These are phyloP conservation scores for Pyricularia grisea DNA, from an alignment of 2,329 filamentous ascomycete genomes.

Conservation along the genomic window DNA sequence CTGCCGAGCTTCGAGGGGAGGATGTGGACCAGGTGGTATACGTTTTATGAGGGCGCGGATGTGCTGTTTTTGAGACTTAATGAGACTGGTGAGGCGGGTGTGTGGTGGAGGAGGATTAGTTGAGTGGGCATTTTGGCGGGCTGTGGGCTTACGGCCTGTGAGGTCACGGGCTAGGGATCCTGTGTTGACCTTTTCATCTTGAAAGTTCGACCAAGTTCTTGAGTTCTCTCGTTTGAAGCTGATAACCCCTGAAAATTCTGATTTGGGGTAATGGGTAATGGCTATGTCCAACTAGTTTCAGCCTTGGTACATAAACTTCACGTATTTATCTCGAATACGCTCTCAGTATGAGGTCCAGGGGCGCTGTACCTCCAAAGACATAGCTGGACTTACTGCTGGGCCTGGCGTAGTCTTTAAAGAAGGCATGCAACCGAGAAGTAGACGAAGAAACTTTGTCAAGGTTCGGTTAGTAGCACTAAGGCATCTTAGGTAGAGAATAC, in stretches of 20 bases:
- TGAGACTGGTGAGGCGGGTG: not conserved
- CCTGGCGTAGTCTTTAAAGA: constrained; percentile 6
- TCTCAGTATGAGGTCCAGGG: not conserved
- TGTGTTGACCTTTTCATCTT: not conserved
- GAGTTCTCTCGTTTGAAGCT: too few relatives aligned
- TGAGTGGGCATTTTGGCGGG: not conserved
- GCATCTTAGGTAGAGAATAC: too few relatives aligned
- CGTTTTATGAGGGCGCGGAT: not conserved
- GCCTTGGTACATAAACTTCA: not conserved
- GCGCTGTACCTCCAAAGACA: not conserved
- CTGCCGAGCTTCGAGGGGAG: not conserved
- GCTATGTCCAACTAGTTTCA: not conserved
- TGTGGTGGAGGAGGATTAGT: not conserved
- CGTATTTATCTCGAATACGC: not conserved
- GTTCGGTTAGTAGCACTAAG: not conserved
- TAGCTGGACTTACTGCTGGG: constrained; percentile 6
- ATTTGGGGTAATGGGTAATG: not conserved
- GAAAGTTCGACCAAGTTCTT: not conserved
- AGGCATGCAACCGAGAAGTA: constrained; percentile 6
- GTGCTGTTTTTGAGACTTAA: not conserved
- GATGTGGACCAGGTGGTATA: not conserved
- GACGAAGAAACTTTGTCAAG: constrained; percentile 7
- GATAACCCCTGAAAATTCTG: too few relatives aligned
- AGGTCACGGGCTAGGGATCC: not conserved
- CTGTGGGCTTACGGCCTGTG: not conserved